A percentile compares a stretch with the other conserved stretches of the same genome.
These are phyloP conservation scores for Grigorovia transvaalensis DNA, from an alignment of 805 yeast species.

Conservation along the genomic window DNA sequence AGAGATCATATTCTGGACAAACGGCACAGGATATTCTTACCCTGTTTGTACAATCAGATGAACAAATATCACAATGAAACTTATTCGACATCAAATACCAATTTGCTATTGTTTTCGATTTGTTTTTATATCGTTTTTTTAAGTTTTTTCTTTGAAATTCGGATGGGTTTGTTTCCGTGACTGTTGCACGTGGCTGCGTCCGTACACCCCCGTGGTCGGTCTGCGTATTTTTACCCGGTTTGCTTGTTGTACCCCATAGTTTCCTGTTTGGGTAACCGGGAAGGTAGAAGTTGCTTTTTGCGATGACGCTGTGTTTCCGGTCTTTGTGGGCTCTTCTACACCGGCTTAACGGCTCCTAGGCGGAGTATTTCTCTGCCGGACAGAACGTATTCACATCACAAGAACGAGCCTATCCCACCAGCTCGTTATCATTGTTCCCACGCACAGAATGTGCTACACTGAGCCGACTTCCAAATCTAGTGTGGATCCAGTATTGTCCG, in stretches of 20 bases:
- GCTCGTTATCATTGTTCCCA: neutral
- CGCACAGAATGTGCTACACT: neutral
- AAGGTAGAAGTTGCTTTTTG: neutral
- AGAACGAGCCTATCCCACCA: neutral
- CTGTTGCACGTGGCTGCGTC: too few species aligned
- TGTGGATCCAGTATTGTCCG: neutral
- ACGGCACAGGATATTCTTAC: constrained; percentile 87
- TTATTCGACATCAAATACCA: constrained; percentile 31
- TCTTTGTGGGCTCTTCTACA: too few species aligned
- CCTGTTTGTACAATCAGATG: constrained; percentile 90
- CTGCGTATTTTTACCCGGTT: too few species aligned
- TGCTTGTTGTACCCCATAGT: too few species aligned
- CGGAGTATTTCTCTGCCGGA: neutral
- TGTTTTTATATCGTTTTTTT: neutral
- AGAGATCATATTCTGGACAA: constrained; percentile 89
- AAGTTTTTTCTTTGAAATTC: neutral
- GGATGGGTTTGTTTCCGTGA: neutral
- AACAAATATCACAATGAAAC: constrained; percentile 91
- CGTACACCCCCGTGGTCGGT: too few species aligned
- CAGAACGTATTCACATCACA: neutral
- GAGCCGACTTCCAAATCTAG: neutral
- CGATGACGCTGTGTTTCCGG: neutral
- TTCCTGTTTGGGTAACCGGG: neutral
- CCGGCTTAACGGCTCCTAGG: too few species aligned
- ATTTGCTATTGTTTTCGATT: neutral